Evolutionary conservation across 371 early-diverging fungal species (phyloP).

Genomic region (Mortierella sp.): DNA sequence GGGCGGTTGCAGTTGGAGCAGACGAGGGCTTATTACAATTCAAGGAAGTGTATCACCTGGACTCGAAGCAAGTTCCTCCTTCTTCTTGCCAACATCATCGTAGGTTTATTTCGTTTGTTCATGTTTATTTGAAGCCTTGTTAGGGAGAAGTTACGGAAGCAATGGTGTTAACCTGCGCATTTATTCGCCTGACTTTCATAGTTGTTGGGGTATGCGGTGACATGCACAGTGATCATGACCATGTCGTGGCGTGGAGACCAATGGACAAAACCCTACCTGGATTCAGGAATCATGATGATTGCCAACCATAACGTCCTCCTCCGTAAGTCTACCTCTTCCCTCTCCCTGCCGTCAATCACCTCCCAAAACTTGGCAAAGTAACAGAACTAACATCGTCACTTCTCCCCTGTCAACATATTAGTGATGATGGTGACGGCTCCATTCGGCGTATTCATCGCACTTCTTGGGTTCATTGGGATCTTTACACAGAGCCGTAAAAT

Average conservation of each 20-base stretch:
- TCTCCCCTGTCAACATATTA: slow-evolving; percentile 15
- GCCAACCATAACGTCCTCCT: slow-evolving; percentile 56
- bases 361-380: neutral
- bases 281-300: slow-evolving; percentile 49
- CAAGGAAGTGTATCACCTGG: slow-evolving; percentile 53
- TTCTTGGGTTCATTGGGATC: slow-evolving; percentile 69
- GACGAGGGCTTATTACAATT: slow-evolving; percentile 20
- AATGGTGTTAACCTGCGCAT: neutral
- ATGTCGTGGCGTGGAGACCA: slow-evolving; percentile 34
- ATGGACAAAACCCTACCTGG: slow-evolving; percentile 40
- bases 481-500: slow-evolving; percentile 66
- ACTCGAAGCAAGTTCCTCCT: slow-evolving; percentile 67
- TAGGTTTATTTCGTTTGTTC: slow-evolving; percentile 30
- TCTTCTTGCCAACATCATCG: slow-evolving; percentile 66
- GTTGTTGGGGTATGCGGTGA: slow-evolving; percentile 64
- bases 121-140: neutral
- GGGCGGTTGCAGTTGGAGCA: slow-evolving; percentile 40
- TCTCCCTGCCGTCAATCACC: too few species aligned
- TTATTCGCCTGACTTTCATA: slow-evolving; percentile 16
- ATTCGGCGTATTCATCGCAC: slow-evolving; percentile 62
- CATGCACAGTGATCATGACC: slow-evolving; percentile 29
- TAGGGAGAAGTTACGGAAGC: too few species aligned
- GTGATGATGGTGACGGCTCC: slow-evolving; percentile 65
- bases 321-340: slow-evolving; percentile 52
- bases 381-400: neutral